These are phyloP conservation scores for Penicillium sp. DNA, from an alignment of 2,329 filamentous ascomycete species.

Conservation along the genomic window DNA sequence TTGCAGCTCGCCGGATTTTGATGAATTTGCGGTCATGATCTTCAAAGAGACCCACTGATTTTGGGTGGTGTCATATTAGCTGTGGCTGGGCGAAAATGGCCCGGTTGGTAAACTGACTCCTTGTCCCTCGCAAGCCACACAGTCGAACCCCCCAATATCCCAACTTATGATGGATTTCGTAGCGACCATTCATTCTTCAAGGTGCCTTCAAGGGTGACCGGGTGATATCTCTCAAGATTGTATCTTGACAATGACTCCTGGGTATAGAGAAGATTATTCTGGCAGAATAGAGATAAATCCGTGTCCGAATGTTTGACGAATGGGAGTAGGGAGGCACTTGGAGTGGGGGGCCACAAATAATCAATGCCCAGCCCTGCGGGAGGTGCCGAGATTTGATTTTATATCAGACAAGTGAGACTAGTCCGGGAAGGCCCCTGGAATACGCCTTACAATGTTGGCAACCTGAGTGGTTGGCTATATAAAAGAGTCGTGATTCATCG, in stretches of 20 bases:
- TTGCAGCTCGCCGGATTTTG: slow-evolving; percentile 19
- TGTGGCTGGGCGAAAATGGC: too few species aligned
- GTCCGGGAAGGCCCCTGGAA: background rate
- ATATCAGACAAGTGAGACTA: background rate
- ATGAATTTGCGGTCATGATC: slow-evolving; percentile 29
- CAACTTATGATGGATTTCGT: slow-evolving; percentile 48
- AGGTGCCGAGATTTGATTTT: background rate
- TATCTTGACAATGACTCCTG: background rate
- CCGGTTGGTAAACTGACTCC: slow-evolving; percentile 15
- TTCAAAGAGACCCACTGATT: slow-evolving; percentile 35
- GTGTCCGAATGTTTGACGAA: background rate
- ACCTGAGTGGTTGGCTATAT: background rate
- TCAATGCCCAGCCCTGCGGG: background rate
- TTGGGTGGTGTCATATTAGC: slow-evolving; percentile 13
- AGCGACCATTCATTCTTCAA: slow-evolving; percentile 42
- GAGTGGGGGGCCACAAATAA: background rate
- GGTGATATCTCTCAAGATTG: slow-evolving; percentile 46
- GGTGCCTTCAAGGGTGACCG: slow-evolving; percentile 43
- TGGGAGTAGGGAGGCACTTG: background rate
- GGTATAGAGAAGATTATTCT: background rate
- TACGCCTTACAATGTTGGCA: background rate
- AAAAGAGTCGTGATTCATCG: background rate
- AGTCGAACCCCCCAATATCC: slow-evolving; percentile 48
- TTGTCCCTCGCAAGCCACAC: slow-evolving; percentile 47
- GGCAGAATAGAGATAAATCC: background rate